A percentile compares a stretch with the other conserved stretches of the same genome.
These are phyloP conservation scores for Taphrina communis DNA, from an alignment of 1,139 yeast genomes.

Conservation along the genomic window DNA sequence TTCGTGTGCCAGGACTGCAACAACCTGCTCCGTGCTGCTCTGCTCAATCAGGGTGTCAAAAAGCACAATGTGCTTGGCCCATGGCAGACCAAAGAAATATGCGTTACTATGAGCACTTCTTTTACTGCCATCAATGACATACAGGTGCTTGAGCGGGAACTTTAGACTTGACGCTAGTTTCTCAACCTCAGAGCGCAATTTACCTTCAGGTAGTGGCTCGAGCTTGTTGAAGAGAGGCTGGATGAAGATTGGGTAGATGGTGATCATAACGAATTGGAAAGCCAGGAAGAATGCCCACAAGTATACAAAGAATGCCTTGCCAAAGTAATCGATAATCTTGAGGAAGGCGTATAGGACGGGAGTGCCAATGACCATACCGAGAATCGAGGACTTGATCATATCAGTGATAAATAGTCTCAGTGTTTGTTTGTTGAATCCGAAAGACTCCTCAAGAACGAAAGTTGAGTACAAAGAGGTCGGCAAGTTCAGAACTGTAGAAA, in stretches of 20 bases:
- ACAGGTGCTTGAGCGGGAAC: slow-evolving; percentile 84
- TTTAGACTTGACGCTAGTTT: slow-evolving; percentile 71
- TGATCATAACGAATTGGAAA: slow-evolving; percentile 74
- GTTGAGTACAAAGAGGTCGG: slow-evolving; percentile 78
- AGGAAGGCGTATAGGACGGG: slow-evolving; percentile 77
- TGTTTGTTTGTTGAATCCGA: slow-evolving; percentile 90
- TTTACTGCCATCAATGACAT: slow-evolving; percentile 91
- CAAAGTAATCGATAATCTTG: slow-evolving; percentile 78
- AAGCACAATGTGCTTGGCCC: slow-evolving; percentile 93
- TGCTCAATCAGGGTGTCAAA: slow-evolving; percentile 88
- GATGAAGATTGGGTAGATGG: slow-evolving; percentile 78
- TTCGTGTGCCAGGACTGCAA: slow-evolving; percentile 95
- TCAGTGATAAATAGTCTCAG: slow-evolving; percentile 73
- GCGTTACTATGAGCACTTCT: slow-evolving; percentile 97
- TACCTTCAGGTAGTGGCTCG: slow-evolving; percentile 88
- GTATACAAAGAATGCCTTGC: slow-evolving; percentile 79
- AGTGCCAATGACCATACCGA: slow-evolving; percentile 66
- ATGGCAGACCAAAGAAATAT: slow-evolving; percentile 91
- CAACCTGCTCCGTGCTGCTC: slow-evolving; percentile 76
- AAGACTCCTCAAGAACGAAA: slow-evolving; percentile 88
- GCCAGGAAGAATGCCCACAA: slow-evolving; percentile 72
- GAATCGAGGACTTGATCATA: slow-evolving; percentile 63
- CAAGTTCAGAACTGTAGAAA: slow-evolving; percentile 61
- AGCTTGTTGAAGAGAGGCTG: slow-evolving; percentile 92
- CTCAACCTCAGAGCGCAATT: slow-evolving; percentile 80